Base-by-base conservation (phyloP, 1,284 basidiomycete genomes). In the Moesziomyces sp. region DNA sequence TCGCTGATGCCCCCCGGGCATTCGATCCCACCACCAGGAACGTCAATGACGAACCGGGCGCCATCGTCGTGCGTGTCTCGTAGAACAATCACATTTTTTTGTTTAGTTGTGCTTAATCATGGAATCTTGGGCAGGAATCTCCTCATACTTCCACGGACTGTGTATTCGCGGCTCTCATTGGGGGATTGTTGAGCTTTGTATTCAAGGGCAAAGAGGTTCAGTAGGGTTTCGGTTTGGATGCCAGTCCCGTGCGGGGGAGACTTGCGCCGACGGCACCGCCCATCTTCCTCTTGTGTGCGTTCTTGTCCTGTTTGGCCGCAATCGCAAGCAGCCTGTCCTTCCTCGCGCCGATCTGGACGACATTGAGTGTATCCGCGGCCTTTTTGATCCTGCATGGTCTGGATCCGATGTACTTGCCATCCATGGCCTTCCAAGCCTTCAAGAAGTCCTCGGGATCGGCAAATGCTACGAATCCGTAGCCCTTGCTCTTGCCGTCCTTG, bases 391-490 rank as follows among this genome's bases (percentile, higher is more conserved):
- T 63, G 52, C 80, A 79, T 5, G 83, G 83, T 24, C 83, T 56
- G 34, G 73, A 76, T 1, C 83, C 83, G 34, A 84, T 81, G 50
- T 84, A 83, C 49, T 83, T 83, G 92, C 95, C 96, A 85, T 99
- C 93, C 94, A 98, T 98, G 85, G 99, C 94, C 84, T 99, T 99
- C 97, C 97, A 99, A 8, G 97, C 97, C 78, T 90, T 94, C 62
- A 99, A 85, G 84, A 98, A 99, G 84, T 99, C 97, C 86, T 99
- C 96, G 0, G 97, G 97, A 81, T 99, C 97, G 59, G 93, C 93
- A 85, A 99, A 99, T 0, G 94, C 93, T 38, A 99, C 94, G 82
- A 99, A 99, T 0, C 94, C 97, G 82, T 92, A 99, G 0, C 86
- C 86, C 85, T 94, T 97, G 0, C 94, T 93, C 92, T 99, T 86